Base-by-base conservation (phyloP, 208 protist species). In the Trypanosoma caninum region DNA sequence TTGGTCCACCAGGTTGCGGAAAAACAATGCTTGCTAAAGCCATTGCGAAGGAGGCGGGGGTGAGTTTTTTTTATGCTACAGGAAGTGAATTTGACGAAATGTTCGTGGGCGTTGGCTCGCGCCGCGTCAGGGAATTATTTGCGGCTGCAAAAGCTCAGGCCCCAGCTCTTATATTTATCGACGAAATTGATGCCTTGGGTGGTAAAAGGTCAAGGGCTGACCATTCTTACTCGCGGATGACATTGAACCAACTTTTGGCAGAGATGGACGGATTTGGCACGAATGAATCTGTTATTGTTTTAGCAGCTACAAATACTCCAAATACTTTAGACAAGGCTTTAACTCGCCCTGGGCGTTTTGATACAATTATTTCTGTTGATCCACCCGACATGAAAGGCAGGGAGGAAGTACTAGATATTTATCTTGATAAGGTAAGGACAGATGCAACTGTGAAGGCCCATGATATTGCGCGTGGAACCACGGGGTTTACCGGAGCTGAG, bases 151-250 rank as follows among this genome's bases (percentile, higher is more conserved):
- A 97, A 78, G 73, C 82, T n/a, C 59, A 89, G 40, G 58, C 89
- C 16, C 97, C 97, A 30, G 95, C 95, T 45, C 93, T 99, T 53
- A 98, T 99, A 44, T 99, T 99, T 69, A 99, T 99, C 42, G 97
- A 99, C 82, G 98, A 99, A 74, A 97, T 99, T 58, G 98, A 99
- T 72, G 93, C 97, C 0, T 76, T 99, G 9, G 98, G 95, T 13
- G 84, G 81, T 18, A 85, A 77, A 40, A 81, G 95, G 54, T 81
- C 76, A 34, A 45, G 75, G 28, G 62, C 41, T 18, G 89, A 95
- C 62, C 77, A 87, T 51, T 57, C 74, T 8, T 79, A 86, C 46
- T 90, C 84, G 4, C 82, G 88, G 20, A 97, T 97, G 91, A 98
- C 97, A 25, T 83, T 99, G 42, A 99, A 98, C 72, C 97, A 99